These are phyloP conservation scores for Alternaria viburni DNA, from an alignment of 2,329 filamentous ascomycete genomes.

Conservation along the genomic window DNA sequence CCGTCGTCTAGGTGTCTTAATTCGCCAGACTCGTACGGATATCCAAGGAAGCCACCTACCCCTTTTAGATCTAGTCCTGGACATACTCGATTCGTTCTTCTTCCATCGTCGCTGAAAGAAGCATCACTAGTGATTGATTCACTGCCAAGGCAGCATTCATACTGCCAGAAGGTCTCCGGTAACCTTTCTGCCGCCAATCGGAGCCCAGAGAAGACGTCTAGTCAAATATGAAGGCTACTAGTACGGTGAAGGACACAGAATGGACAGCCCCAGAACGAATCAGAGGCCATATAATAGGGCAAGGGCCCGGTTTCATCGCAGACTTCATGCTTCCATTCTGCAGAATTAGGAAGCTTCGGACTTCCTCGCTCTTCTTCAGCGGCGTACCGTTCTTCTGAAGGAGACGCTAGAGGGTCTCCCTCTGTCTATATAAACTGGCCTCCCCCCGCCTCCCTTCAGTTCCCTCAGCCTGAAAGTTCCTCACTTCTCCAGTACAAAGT, in stretches of 20 bases:
- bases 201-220: neutral
- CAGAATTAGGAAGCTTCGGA: neutral
- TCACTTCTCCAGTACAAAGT: neutral
- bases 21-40: neutral
- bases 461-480: neutral
- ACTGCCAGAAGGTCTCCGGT: neutral
- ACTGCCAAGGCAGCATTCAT: neutral
- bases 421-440: neutral
- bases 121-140: neutral
- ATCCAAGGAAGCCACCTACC: neutral
- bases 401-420: neutral
- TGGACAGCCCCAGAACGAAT: neutral
- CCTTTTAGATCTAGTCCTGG: neutral
- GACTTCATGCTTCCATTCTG: neutral
- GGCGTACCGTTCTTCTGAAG: neutral
- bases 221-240: neutral
- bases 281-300: neutral
- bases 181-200: constrained; percentile 1
- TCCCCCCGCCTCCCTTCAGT: neutral
- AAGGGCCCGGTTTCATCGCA: neutral
- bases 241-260: neutral
- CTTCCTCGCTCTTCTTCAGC: neutral
- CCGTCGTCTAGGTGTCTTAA: neutral
- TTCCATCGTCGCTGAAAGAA: neutral
- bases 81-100: neutral